These are phyloP conservation scores for Cyclostephanos tholiformis DNA, from an alignment of 108 stramenopile genomes.

Conservation along the genomic window DNA sequence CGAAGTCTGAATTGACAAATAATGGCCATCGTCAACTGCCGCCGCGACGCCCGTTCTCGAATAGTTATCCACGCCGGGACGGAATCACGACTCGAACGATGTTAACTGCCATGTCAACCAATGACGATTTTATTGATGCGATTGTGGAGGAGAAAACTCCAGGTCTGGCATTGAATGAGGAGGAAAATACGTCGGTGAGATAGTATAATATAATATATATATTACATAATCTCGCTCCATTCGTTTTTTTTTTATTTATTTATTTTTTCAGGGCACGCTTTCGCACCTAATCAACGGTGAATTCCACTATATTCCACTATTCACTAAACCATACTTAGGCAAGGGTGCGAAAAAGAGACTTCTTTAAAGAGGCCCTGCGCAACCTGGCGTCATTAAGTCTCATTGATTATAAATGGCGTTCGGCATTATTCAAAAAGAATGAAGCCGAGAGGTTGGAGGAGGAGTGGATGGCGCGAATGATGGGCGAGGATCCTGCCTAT, in stretches of 20 bases:
- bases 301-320: not conserved
- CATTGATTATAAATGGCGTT: slow-evolving; percentile 83
- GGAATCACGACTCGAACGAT: not conserved
- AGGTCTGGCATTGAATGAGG: slow-evolving; percentile 29
- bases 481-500: slow-evolving; percentile 79
- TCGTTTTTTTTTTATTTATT: not conserved
- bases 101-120: not conserved
- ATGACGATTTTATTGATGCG: slow-evolving; percentile 41
- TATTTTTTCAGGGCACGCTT: too few relatives aligned
- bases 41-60: not conserved
- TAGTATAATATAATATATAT: not conserved
- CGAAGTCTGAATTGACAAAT: not conserved
- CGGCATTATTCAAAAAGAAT: slow-evolving; percentile 68
- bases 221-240: not conserved
- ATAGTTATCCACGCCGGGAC: not conserved
- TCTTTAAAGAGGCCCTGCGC: slow-evolving; percentile 47
- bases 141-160: slow-evolving; percentile 40
- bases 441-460: slow-evolving; percentile 83
- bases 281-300: not conserved
- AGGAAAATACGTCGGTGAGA: slow-evolving; percentile 36
- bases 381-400: slow-evolving; percentile 70
- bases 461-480: slow-evolving; percentile 74
- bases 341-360: slow-evolving; percentile 34
- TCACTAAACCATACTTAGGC: not conserved
- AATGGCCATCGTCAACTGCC: not conserved